Conservation (phyloP, 805 yeast species). For the Pichia sporocuriosa region DNA sequence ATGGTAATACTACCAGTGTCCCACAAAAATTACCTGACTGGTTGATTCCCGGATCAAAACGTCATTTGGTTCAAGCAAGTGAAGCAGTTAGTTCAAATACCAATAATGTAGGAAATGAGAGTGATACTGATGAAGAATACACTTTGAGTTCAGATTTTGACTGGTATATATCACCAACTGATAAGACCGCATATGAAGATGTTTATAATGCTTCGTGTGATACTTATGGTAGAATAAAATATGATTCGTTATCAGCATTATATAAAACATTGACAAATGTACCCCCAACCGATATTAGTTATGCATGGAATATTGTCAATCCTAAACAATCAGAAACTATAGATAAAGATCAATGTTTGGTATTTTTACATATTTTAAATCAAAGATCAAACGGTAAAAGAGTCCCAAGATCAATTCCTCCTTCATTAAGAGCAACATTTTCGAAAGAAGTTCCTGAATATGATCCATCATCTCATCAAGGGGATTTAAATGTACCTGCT, state of each 20-base stretch:
- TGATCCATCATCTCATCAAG: constrained; percentile 51
- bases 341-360: constrained; percentile 88
- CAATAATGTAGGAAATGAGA: constrained; percentile 22
- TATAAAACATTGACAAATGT: constrained; percentile 64
- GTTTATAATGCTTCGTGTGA: constrained; percentile 73
- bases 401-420: constrained; percentile 93
- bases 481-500: constrained; percentile 26
- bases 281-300: constrained; percentile 76
- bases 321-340: constrained; percentile 83
- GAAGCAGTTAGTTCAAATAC: constrained; percentile 38
- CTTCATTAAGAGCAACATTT: constrained; percentile 83
- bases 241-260: constrained; percentile 61
- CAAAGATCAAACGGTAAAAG: constrained; percentile 75
- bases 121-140: constrained; percentile 61
- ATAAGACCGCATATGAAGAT: constrained; percentile 68
- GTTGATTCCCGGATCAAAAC: constrained; percentile 87
- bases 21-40: constrained; percentile 81
- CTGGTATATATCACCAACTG: constrained; percentile 95
- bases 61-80: constrained; percentile 80
- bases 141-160: constrained; percentile 65
- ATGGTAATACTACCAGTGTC: constrained; percentile 49
- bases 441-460: constrained; percentile 78
- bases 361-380: constrained; percentile 82
- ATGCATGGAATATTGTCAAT: constrained; percentile 93
- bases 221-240: constrained; percentile 70